Conservation (phyloP, 2,329 filamentous ascomycete genomes). For the Scytalidium lignicola region DNA sequence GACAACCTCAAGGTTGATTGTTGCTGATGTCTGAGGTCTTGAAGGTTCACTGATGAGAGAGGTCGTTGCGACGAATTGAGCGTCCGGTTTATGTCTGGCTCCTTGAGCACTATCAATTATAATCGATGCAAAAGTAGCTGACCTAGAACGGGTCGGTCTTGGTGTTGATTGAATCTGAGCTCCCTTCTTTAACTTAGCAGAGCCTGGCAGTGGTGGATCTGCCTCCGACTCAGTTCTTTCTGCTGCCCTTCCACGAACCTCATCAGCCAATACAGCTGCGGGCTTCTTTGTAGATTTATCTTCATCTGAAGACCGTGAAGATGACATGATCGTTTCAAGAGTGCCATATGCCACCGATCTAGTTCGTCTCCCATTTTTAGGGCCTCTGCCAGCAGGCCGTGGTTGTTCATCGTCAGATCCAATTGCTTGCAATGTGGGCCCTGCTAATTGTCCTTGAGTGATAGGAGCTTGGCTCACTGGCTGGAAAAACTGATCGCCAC, state of each 20-base stretch:
- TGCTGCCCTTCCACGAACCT: conserved; percentile 45
- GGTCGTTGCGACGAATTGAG: conserved; percentile 32
- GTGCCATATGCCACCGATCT: conserved; percentile 49
- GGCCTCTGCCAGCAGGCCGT: conserved; percentile 15
- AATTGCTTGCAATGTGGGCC: conserved; percentile 53
- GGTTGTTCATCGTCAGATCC: conserved; percentile 50
- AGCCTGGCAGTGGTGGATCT: conserved; percentile 8
- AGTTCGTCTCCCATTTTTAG: conserved; percentile 19
- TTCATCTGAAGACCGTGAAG: conserved; percentile 59
- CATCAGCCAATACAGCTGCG: conserved; percentile 50
- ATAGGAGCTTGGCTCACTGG: conserved; percentile 15
- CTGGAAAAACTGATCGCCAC: conserved; percentile 43
- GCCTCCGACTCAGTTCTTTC: conserved; percentile 5
- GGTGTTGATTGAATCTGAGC: conserved; percentile 5
- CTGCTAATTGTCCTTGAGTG: conserved; percentile 28
- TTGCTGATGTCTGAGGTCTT: conserved; percentile 49
- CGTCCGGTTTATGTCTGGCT: conserved; percentile 25
- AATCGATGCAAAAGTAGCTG: conserved; percentile 40
- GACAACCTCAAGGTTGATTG: conserved; percentile 20
- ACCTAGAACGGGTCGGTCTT: conserved; percentile 28
- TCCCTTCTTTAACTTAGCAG: not conserved
- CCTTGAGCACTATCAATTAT: conserved; percentile 35
- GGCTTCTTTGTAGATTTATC: conserved; percentile 52
- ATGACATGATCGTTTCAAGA: conserved; percentile 62
- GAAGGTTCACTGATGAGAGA: conserved; percentile 51